Evolutionary conservation across 2,329 filamentous ascomycete genomes (phyloP).

Genomic region (Aspergillus proliferans): DNA sequence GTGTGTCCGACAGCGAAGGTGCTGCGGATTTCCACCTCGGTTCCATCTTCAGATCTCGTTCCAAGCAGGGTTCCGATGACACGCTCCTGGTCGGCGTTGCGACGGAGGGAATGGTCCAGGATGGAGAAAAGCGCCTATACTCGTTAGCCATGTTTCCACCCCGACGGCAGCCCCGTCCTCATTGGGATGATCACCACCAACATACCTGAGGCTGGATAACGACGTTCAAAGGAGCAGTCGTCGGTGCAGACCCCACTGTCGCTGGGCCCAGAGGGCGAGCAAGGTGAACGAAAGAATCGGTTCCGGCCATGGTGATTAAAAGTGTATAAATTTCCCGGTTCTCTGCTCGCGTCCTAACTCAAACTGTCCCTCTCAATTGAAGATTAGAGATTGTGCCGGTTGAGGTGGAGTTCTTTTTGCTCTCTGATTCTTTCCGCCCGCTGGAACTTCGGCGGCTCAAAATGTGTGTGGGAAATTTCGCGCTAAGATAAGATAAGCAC

Average conservation of each 20-base stretch:
- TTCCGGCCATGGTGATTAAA: constrained; percentile 66
- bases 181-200: background rate
- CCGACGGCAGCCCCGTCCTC: background rate
- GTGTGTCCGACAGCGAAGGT: constrained; percentile 98
- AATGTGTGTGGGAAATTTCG: constrained; percentile 43
- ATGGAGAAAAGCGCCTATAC: constrained; percentile 58
- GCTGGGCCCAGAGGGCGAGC: constrained; percentile 84
- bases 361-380: background rate
- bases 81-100: constrained; percentile 85
- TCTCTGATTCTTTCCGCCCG: constrained; percentile 25
- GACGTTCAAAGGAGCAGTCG: constrained; percentile 85
- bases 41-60: constrained; percentile 89
- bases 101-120: constrained; percentile 85
- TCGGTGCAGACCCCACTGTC: constrained; percentile 70
- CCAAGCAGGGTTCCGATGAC: constrained; percentile 96
- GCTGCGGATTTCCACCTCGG: constrained; percentile 90
- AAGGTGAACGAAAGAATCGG: constrained; percentile 88
- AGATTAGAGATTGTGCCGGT: constrained; percentile 17
- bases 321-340: constrained; percentile 12
- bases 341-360: background rate
- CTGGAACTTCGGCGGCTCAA: constrained; percentile 23
- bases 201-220: constrained; percentile 91
- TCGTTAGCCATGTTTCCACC: constrained; percentile 10
- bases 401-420: constrained; percentile 26
- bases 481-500: constrained; percentile 44